phyloP scores from a whole-genome alignment of 83 land plant species.

The Larix sibirica region DNA sequence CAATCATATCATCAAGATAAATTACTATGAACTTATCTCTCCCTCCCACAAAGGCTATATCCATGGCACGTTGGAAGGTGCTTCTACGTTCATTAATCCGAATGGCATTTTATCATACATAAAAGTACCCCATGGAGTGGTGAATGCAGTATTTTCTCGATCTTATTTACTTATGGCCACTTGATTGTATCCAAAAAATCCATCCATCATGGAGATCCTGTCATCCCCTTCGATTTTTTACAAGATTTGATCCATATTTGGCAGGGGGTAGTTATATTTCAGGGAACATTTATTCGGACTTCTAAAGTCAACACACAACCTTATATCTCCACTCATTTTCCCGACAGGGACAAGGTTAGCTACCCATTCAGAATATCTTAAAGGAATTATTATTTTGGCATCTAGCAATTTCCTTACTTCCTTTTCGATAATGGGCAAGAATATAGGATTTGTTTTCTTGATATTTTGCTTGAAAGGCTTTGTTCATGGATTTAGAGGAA shows the following conservation, averaged over 20 bases:
- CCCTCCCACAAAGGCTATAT: neutral
- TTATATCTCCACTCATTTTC: neutral
- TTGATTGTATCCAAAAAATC: neutral
- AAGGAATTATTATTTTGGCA: too few species aligned
- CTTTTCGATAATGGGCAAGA: too few species aligned
- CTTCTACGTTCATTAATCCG: neutral
- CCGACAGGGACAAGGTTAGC: neutral
- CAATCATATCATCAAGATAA: neutral
- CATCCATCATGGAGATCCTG: too few species aligned
- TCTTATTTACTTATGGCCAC: neutral
- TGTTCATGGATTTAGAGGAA: too few species aligned
- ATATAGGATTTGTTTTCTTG: too few species aligned
- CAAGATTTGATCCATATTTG: neutral
- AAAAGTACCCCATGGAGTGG: too few species aligned
- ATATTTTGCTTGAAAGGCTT: too few species aligned
- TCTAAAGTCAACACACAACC: neutral
- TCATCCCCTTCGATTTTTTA: neutral
- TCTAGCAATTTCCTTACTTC: too few species aligned
- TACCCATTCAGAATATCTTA: neutral
- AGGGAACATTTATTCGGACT: neutral
- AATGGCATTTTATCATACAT: neutral
- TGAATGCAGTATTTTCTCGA: neutral
- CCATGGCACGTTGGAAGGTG: neutral
- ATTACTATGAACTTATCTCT: neutral
- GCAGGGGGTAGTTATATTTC: neutral